Evolutionary conservation across 441 rosid species (phyloP), one percentile per base, ranked within the genome.

Genomic region (Viola pubescens): DNA sequence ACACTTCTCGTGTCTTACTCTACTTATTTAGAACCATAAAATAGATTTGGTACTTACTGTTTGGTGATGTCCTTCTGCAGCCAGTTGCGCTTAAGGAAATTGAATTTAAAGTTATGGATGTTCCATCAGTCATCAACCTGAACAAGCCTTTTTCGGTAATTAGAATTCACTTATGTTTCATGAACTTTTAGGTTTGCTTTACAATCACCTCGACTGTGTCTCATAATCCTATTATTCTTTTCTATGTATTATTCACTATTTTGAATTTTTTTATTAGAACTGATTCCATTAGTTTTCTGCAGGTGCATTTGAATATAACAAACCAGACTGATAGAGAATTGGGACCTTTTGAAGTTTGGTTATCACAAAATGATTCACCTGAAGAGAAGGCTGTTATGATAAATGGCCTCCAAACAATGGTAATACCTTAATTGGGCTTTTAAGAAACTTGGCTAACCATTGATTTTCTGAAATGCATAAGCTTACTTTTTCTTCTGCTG

Each of bases 281-380:
- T 75, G 69, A 74, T 63, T 48, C 46, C 4, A 37, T 69, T 54
- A 16, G 49, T 60, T 56, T 55, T 66, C 52, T 58, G 48, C 79
- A 90, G 99, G 82, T 92, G 58, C 76, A 62, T 64, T 65, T 90
- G 77, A 88, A 81, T 66, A 87, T 94, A 63, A 70, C 71, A 66
- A 94, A 90, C 78, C 88, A 75, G 73, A 86, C 82, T 4, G 96
- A 90, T 48, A 85, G 70, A 64, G 81, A 77, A 60, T 69, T 81
- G 70, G 97, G 96, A 40, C 94, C 97, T 47, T 94, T 90, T 52
- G 94, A 88, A 74, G 82, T 88, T 62, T 78, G 84, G 72, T 60
- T 90, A 68, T 77, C 94, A 2, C 80, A 80, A 72, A 78, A 68
- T 72, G 86, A 78, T 70, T 70, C 81, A 52, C 74, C 46, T 10